Evolutionary conservation across 192 early-diverging fungal genomes (phyloP), one percentile per base, ranked within the genome.

Genomic region (Coemansia sp.): DNA sequence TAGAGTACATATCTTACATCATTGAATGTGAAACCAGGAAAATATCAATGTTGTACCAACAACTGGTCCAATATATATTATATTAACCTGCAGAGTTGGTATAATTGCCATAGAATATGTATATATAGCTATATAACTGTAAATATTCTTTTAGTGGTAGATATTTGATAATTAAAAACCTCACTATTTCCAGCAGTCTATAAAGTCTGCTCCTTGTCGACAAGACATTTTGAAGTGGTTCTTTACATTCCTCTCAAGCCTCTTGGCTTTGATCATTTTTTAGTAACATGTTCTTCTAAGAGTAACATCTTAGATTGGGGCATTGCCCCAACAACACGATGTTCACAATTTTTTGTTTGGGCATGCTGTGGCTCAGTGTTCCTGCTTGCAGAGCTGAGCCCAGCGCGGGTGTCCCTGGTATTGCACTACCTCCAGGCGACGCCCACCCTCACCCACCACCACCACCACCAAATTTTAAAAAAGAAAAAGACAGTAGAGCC

Each of bases 391-490:
- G n/a, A 74, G 62, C 32, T 58, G 53, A 61, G 53, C 43, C 62
- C 20, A 56, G 38, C 62, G 73, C 67, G 73, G 73, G 73, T 74
- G 73, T 47, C 73, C 73, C 67, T 74, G 73, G 73, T 74, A 74
- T 74, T 64, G 72, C 72, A 74, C 72, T 74, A 74, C 66, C 55
- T 74, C 72, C 72, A 74, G 66, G 72, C 40, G 55, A 67, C 72
- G 65, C 65, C 72, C 72, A 67, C 66, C 72, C 69, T 9, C 39
- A 47, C 18, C 50, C 50, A 52, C 50, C 47, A 49, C 47, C 47
- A 49, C 47, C 22, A 24, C 49, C 49, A 52, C 45, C 44, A 52
- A 10, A 52, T 13, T 62, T 10, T 22, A 49, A 68, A 20, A 59
- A 49, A 61, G 9, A 59, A 18, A 68, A 40, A 67, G 15, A 43